Percentiles rank a stretch among this genome's conserved stretches.
phyloP scores from a whole-genome alignment of 2,329 filamentous ascomycete species.

The Xylariaceae sp. region DNA sequence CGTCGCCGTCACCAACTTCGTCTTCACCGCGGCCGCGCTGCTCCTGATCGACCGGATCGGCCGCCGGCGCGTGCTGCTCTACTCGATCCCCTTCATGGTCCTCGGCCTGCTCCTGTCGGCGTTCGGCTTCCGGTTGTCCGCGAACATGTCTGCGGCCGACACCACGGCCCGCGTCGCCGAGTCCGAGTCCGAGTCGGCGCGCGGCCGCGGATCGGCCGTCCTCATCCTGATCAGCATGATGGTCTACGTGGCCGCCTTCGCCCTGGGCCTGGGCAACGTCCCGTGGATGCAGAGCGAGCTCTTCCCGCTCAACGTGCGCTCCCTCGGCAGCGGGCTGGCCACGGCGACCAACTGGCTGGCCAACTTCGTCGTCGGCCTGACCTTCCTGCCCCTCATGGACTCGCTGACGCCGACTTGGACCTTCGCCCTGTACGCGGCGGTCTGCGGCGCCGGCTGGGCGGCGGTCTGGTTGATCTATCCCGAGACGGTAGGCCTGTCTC shows the following conservation, averaged over 20 bases:
- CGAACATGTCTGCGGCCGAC: slow-evolving; percentile 28
- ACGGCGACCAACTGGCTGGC: slow-evolving; percentile 82
- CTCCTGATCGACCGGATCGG: slow-evolving; percentile 73
- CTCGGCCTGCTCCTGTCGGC: slow-evolving; percentile 63
- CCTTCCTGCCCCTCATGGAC: slow-evolving; percentile 67
- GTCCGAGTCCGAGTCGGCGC: slow-evolving; percentile 17
- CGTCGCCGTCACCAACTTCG: slow-evolving; percentile 75
- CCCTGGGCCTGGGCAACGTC: slow-evolving; percentile 81
- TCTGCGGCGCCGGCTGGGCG: slow-evolving; percentile 63
- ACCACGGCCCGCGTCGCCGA: not conserved
- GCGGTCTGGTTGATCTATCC: slow-evolving; percentile 71
- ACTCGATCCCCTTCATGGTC: slow-evolving; percentile 79
- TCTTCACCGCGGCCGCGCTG: slow-evolving; percentile 70
- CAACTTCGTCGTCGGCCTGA: slow-evolving; percentile 80
- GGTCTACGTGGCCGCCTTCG: slow-evolving; percentile 78
- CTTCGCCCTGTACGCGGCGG: slow-evolving; percentile 68
- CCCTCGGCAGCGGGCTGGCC: slow-evolving; percentile 62
- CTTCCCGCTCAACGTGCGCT: slow-evolving; percentile 70
- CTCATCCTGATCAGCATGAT: slow-evolving; percentile 69
- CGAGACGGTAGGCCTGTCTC: slow-evolving; percentile 71
- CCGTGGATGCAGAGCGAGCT: slow-evolving; percentile 96
- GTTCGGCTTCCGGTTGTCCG: slow-evolving; percentile 61
- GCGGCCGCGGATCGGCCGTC: slow-evolving; percentile 34
- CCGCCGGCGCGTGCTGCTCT: slow-evolving; percentile 70
- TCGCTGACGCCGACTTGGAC: slow-evolving; percentile 64